Base-by-base conservation (phyloP, 768 basidiomycete genomes). In the Austroboletus festivus region DNA sequence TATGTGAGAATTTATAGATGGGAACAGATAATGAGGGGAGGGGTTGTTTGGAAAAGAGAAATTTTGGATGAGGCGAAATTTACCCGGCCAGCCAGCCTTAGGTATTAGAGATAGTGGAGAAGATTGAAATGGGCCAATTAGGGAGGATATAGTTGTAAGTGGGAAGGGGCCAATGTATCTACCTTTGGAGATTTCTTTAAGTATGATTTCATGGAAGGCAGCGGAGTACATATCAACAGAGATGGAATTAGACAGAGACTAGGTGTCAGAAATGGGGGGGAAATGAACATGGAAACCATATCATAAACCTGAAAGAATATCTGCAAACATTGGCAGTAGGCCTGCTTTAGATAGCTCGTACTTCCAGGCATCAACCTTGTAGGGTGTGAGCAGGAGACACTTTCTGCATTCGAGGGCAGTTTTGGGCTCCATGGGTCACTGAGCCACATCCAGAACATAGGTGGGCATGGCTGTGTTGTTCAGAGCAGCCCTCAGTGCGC, bases 1-100 rank as follows among this genome's bases (percentile, higher is more conserved):
- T 0, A 47, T 18, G 2, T 2, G 1, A 0, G 38, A 40, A n/a
- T 54, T 54, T 0, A 45, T 37, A 1, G 42, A 52, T 0, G 30
- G 38, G 0, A 2, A 8, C 0, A 42, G 37, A 2, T 18, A 8
- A 0, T 2, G 0, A 0, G 16, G 1, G 1, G 20, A n/a, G 0
- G 38, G 26, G 16, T 11, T 12, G 1, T 3, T 1, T 0, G 38
- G 50, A 3, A 47, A 47, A 0, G 53, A 54, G 3, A 44, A 51
- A 0, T 51, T 53, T 4, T 51, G 48, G 0, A 53, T 2, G 1
- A 53, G 4, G 5, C 38, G 5, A 4, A n/a, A 50, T 8, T 46
- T 51, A 1, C 26, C 41, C 0, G 40, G 41, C 0, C 3, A 1
- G 0, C 45, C 31, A 6, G 28, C 7, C 12, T 28, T 28, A 3